phyloP scores from a whole-genome alignment of 352 stramenopile genomes.

The Phytophthora cactorum region DNA sequence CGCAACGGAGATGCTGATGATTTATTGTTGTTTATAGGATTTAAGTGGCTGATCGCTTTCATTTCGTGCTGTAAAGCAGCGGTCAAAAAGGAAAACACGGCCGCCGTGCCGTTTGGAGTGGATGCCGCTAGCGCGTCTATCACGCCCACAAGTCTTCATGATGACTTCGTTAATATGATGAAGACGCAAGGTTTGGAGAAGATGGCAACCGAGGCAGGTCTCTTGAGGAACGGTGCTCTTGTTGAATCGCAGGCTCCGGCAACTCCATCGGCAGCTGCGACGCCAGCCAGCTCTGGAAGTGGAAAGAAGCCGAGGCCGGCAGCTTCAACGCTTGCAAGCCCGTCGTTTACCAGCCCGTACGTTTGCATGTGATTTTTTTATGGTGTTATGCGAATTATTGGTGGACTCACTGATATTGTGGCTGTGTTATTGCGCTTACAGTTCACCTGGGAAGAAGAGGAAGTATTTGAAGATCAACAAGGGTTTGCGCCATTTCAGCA shows the following conservation, averaged over 20 bases:
- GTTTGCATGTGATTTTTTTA: constrained; percentile 17
- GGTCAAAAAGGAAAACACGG: constrained; percentile 28
- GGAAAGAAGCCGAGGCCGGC: constrained; percentile 24
- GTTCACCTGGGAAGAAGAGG: constrained; percentile 72
- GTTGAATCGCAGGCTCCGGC: constrained; percentile 53
- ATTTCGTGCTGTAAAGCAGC: neutral
- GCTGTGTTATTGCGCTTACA: constrained; percentile 21
- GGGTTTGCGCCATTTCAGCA: constrained; percentile 94
- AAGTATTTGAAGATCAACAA: constrained; percentile 92
- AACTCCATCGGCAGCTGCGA: constrained; percentile 17
- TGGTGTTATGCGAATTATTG: neutral
- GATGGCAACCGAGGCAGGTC: constrained; percentile 77
- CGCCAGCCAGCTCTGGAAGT: constrained; percentile 14
- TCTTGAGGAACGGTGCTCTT: constrained; percentile 79
- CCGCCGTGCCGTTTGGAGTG: constrained; percentile 43
- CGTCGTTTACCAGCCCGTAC: constrained; percentile 69
- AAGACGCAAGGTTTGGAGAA: constrained; percentile 84
- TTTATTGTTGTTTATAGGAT: neutral
- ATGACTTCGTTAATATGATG: constrained; percentile 90
- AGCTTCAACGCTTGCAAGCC: constrained; percentile 35
- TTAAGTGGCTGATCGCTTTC: neutral
- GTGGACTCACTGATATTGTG: constrained; percentile 11
- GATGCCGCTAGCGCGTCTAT: constrained; percentile 39
- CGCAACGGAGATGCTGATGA: neutral
- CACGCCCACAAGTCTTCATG: constrained; percentile 80